phyloP scores from a whole-genome alignment of 2,329 filamentous ascomycete species.

The Leptographium flavum region DNA sequence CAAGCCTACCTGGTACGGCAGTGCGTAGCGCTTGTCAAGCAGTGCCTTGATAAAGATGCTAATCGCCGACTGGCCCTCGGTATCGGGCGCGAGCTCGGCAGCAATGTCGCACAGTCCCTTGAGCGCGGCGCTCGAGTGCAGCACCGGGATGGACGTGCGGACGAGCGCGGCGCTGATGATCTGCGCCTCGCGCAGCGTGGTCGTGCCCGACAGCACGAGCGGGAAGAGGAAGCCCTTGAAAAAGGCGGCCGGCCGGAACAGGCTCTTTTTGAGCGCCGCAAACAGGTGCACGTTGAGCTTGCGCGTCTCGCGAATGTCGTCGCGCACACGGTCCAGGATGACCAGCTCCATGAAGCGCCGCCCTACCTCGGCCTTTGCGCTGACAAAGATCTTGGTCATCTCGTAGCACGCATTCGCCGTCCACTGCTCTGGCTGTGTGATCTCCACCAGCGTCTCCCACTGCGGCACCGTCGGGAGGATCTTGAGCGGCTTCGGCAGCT shows the following conservation, averaged over 20 bases:
- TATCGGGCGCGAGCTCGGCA: constrained; percentile 70
- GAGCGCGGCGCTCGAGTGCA: constrained; percentile 84
- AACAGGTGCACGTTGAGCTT: constrained; percentile 95
- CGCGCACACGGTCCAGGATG: constrained; percentile 76
- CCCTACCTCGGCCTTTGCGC: constrained; percentile 62
- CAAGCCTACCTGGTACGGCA: constrained; percentile 68
- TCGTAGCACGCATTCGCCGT: constrained; percentile 72
- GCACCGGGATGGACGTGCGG: constrained; percentile 72
- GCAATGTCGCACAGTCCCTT: constrained; percentile 90
- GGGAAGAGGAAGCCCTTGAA: constrained; percentile 93
- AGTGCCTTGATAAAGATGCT: constrained; percentile 92
- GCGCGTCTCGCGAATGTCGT: constrained; percentile 86
- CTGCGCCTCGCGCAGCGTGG: constrained; percentile 79
- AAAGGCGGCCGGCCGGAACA: constrained; percentile 90
- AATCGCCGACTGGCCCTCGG: constrained; percentile 79
- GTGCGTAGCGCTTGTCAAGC: constrained; percentile 90
- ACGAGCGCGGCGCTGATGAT: constrained; percentile 81
- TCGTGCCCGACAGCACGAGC: constrained; percentile 70
- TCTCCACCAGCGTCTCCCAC: constrained; percentile 39
- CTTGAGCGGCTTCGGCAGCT: constrained; percentile 94
- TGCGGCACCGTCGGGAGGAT: constrained; percentile 83
- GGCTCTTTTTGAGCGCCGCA: constrained; percentile 77
- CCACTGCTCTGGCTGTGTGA: constrained; percentile 44
- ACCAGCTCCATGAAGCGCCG: constrained; percentile 80
- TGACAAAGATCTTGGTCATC: constrained; percentile 85